Base-by-base conservation (phyloP, 2,329 filamentous ascomycete genomes). In the Sporothrix schenckii region DNA sequence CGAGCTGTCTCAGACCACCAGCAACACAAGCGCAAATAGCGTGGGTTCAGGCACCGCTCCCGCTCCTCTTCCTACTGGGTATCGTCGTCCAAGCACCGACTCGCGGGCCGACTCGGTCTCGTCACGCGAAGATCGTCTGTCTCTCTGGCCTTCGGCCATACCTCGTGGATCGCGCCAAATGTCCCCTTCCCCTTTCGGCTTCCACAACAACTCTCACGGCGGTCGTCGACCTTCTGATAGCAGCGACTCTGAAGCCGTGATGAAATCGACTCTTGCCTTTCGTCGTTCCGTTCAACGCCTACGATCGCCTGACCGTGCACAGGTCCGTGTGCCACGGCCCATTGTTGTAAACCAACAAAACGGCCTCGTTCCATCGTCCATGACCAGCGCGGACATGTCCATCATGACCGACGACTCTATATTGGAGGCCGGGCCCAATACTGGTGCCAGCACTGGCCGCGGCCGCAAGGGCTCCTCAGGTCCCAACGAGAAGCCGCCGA, bases 391-490 rank as follows among this genome's bases (percentile, higher is more conserved):
- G 16, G 87, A 88, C 72, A 85, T 86, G 0, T 85, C 82, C 72
- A 78, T 88, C 52, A 77, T 87, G 74, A 88, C 87, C 0, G 86
- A 88, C 72, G 87, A 88, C 68, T 88, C 86, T 1, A 77, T 81
- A 58, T 73, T 80, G 39, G 80, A 85, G 16, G 74, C 81, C 30
- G 80, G 82, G 13, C 73, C 77, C 5, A 81, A 81, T 50, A 74
- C 76, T 0, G 77, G 78, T 7, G 9, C 11, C 53, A 39, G 27
- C n/a, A 41, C 19, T 34, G 41, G 58, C 10, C 78, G 76, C 10
- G 79, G 79, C 4, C 24, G 77, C 75, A 41, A 71, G 54, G 60
- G 50, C 21, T 61, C 60, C 7, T 34, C 34, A 34, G 21, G 30
- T 4, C 10, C 30, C 0, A n/a, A 66, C 19, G 47, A n/a, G 16